Base-by-base conservation (phyloP, 2,329 filamentous ascomycete genomes). In the Aspergillus sp. region DNA sequence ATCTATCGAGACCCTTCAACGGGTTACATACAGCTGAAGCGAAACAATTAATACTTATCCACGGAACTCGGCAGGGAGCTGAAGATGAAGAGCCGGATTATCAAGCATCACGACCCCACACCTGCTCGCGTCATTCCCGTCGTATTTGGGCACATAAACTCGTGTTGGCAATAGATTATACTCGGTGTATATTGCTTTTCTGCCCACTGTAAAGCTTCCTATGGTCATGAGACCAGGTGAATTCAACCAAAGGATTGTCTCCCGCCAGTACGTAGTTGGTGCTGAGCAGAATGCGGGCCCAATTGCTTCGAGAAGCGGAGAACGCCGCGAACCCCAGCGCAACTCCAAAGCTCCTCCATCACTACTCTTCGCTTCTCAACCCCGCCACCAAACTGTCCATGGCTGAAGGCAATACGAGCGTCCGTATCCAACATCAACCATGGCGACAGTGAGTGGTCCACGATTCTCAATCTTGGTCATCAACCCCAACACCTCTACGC, bases 401-500 rank as follows among this genome's bases (percentile, higher is more conserved):
- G 13, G 34, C 27, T 11, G 2, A 51, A 39, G 15, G 20, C 9
- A 5, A 37, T 24, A 50, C 45, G 22, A 39, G 19, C n/a, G n/a
- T 48, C 33, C 20, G 45, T 45, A 39, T 37, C 17, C 15, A 22
- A 50, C 33, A 39, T 27, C 17, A 53, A 60, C 27, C 11, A 68
- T 68, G 63, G 54, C 61, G 50, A 19, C 59, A 44, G 27, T 47
- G 45, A 51, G 24, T 57, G 46, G 59, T 51, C 33, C 58, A 15
- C 55, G 59, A 40, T 68, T 70, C 51, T 68, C 67, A 6, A 67
- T 79, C 56, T 67, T 79, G 51, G 69, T 79, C 47, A 73, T 79
- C 67, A 79, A 79, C 61, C 77, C 77, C 46, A 79, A 79, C 62
- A 76, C 75, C 13, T 78, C 76, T 11, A 69, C 68, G 5, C 70